A percentile compares a stretch with the other conserved stretches of the same genome.
phyloP scores from a whole-genome alignment of 2,329 filamentous ascomycete genomes.

The Penicillium sp. region DNA sequence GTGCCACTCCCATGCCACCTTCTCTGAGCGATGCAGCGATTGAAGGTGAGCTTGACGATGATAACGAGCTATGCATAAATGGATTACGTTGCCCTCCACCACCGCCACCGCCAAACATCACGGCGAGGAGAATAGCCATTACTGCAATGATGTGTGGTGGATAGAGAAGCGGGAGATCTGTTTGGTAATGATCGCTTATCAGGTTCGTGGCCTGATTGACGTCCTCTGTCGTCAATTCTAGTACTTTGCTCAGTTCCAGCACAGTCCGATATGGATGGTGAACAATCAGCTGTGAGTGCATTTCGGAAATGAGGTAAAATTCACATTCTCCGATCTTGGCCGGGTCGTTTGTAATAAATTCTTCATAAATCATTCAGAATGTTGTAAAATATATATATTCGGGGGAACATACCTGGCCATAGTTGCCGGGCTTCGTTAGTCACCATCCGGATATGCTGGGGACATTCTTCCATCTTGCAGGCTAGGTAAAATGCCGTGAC shows the following conservation, averaged over 20 bases:
- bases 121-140: slow-evolving; percentile 75
- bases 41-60: slow-evolving; percentile 25
- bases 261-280: slow-evolving; percentile 88
- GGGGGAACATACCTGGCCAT: slow-evolving; percentile 65
- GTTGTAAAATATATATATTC: neutral
- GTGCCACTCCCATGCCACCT: slow-evolving; percentile 29
- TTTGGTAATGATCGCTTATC: slow-evolving; percentile 90
- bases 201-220: slow-evolving; percentile 72
- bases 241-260: slow-evolving; percentile 63
- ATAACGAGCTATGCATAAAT: slow-evolving; percentile 22
- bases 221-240: slow-evolving; percentile 74
- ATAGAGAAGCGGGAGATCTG: slow-evolving; percentile 80
- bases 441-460: slow-evolving; percentile 90
- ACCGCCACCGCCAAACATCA: slow-evolving; percentile 71
- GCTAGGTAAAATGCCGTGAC: slow-evolving; percentile 93
- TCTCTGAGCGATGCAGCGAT: slow-evolving; percentile 35
- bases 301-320: slow-evolving; percentile 85
- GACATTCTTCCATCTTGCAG: slow-evolving; percentile 96
- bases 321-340: slow-evolving; percentile 89
- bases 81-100: slow-evolving; percentile 14
- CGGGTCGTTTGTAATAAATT: slow-evolving; percentile 70
- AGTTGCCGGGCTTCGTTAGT: slow-evolving; percentile 79
- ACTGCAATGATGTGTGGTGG: slow-evolving; percentile 86
- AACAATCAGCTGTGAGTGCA: slow-evolving; percentile 83
- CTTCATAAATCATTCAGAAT: slow-evolving; percentile 35